phyloP scores from a whole-genome alignment of 352 stramenopile species.

The Globisporangium camurandrum region DNA sequence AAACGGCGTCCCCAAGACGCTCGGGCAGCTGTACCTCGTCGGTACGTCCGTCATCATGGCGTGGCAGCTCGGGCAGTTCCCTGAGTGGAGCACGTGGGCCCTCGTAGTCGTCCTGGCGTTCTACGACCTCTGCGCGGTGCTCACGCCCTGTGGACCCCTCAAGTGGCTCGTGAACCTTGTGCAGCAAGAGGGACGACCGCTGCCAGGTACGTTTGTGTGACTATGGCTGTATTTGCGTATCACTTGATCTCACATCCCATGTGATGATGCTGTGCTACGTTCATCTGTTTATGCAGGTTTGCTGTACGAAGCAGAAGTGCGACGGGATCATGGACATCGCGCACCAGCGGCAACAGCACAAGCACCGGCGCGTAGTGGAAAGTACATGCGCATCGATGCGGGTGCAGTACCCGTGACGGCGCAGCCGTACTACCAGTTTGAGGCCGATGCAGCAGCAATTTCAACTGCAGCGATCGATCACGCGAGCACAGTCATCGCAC shows the following conservation, averaged over 20 bases:
- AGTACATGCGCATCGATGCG: slow-evolving; percentile 1
- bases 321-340: slow-evolving; percentile 27
- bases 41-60: slow-evolving; percentile 96
- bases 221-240: neutral
- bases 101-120: slow-evolving; percentile 94
- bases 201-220: slow-evolving; percentile 62
- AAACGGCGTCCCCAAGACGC: slow-evolving; percentile 63
- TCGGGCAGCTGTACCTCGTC: slow-evolving; percentile 94
- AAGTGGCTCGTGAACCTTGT: slow-evolving; percentile 95
- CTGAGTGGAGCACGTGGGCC: slow-evolving; percentile 91
- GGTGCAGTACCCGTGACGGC: slow-evolving; percentile 13
- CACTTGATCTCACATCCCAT: neutral
- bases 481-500: neutral
- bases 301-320: slow-evolving; percentile 68
- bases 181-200: slow-evolving; percentile 79
- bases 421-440: slow-evolving; percentile 70
- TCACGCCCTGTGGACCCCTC: slow-evolving; percentile 98
- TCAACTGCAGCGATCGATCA: slow-evolving; percentile 12
- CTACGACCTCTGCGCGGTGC: slow-evolving; percentile 98
- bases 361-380: slow-evolving; percentile 6
- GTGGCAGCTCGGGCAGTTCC: slow-evolving; percentile 96
- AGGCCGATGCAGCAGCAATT: slow-evolving; percentile 29
- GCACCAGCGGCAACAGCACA: too few species aligned
- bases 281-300: slow-evolving; percentile 26
- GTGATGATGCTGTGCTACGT: neutral